Conservation (phyloP, 768 basidiomycete species). For the Leccinum longicurvipes region DNA sequence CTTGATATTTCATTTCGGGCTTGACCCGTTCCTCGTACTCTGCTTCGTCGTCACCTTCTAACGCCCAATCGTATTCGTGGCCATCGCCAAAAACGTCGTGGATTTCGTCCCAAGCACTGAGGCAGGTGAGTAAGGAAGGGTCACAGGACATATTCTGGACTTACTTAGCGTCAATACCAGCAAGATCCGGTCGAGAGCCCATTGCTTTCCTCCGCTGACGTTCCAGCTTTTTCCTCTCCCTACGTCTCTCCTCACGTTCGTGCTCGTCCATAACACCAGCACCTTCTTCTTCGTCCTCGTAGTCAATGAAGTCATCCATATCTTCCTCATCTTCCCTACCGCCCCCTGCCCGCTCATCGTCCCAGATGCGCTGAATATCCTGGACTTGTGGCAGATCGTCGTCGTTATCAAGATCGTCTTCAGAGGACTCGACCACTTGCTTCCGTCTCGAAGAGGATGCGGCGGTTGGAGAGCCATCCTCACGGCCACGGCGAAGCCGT, state of each 20-base stretch:
- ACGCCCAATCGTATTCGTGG: slow-evolving; percentile 92
- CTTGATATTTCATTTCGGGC: slow-evolving; percentile 78
- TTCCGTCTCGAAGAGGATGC: slow-evolving; percentile 60
- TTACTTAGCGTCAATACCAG: slow-evolving; percentile 81
- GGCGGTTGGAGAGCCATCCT: slow-evolving; percentile 65
- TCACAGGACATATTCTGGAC: slow-evolving; percentile 27
- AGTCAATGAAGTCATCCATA: slow-evolving; percentile 74
- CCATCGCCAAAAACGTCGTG: slow-evolving; percentile 96
- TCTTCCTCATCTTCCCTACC: slow-evolving; percentile 56
- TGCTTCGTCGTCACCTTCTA: slow-evolving; percentile 72
- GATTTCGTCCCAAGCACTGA: slow-evolving; percentile 91
- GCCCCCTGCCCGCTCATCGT: slow-evolving; percentile 60
- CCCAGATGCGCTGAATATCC: slow-evolving; percentile 70
- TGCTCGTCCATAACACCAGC: slow-evolving; percentile 76
- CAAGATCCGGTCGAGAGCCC: slow-evolving; percentile 64
- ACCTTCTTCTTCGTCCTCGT: slow-evolving; percentile 77
- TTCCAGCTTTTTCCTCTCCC: slow-evolving; percentile 61
- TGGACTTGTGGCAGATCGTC: slow-evolving; percentile 52
- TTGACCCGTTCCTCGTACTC: slow-evolving; percentile 49
- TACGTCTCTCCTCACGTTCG: slow-evolving; percentile 70
- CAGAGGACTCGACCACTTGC: slow-evolving; percentile 64
- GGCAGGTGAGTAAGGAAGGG: slow-evolving; percentile 13
- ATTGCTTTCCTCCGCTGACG: slow-evolving; percentile 62
- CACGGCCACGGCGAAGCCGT: slow-evolving; percentile 69
- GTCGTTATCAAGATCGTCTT: slow-evolving; percentile 65